Base-by-base conservation (phyloP, 1,284 basidiomycete genomes). In the Inonotus hispidus region DNA sequence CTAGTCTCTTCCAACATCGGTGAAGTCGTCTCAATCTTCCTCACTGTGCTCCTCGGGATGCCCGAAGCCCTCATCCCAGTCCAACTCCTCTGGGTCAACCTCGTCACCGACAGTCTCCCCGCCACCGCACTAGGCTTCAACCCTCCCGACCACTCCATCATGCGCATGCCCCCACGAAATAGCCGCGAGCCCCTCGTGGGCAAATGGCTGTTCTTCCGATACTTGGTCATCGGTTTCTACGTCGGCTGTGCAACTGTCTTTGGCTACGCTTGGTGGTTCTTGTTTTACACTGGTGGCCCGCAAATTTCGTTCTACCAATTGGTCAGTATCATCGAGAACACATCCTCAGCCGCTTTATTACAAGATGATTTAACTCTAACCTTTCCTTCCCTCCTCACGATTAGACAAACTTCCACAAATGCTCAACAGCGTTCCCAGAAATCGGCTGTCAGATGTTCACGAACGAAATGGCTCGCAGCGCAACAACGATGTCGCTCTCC, bases 71-170 rank as follows among this genome's bases (percentile, higher is more conserved):
- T 99, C 63, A 98, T 98, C 68, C 95, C 95, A 27, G 95, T 98
- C 13, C 97, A 99, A 80, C 80, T 99, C 49, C 86, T 99, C 53
- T 98, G 95, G 94, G 94, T 97, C 72, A 97, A 97, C 75, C 79
- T 96, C 62, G 92, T 96, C 64, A 97, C 94, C 53, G 95, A 96
- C 77, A 96, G 94, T 75, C 79, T 98, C 32, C 96, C 96, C 1
- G 96, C 96, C 2, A 98, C 95, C n/a, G 96, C 97, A 0, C 87
- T 99, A 38, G 95, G 96, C 46, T 98, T 99, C 80, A 98, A 99
- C 75, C 95, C 95, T 3, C 86, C 95, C 1, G 95, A 98, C 71
- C 92, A 93, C 72, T 90, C 90, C 61, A 98, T 99, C 73, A 98
- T 99, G 96, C 85, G 88, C 14, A 85, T 94, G 14, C 92, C 92